Conservation (phyloP, 2,329 filamentous ascomycete species). For the Fusarium hostae region DNA sequence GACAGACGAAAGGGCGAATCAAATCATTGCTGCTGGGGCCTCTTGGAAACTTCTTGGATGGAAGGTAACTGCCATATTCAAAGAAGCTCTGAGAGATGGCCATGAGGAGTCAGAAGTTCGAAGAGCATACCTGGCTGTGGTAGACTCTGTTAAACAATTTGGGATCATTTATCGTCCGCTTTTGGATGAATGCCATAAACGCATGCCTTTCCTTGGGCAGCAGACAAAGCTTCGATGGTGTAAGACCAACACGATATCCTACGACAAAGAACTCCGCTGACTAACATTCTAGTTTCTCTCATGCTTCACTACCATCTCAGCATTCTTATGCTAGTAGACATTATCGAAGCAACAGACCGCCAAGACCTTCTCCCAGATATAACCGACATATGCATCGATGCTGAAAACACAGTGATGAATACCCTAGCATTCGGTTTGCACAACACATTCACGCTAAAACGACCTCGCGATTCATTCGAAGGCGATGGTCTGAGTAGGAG, state of each 20-base stretch:
- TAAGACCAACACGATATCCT: slow-evolving; percentile 12
- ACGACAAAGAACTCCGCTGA: not conserved
- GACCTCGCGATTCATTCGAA: not conserved
- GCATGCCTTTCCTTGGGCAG: slow-evolving; percentile 48
- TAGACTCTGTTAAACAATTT: slow-evolving; percentile 45
- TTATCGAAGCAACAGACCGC: slow-evolving; percentile 46
- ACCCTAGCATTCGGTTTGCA: slow-evolving; percentile 47
- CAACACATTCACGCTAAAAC: slow-evolving; percentile 39
- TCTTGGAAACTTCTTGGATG: slow-evolving; percentile 48
- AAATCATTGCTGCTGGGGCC: slow-evolving; percentile 45
- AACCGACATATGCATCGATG: slow-evolving; percentile 40
- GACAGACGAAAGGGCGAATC: slow-evolving; percentile 48
- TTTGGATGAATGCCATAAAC: slow-evolving; percentile 46
- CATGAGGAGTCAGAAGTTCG: slow-evolving; percentile 47
- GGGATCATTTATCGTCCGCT: slow-evolving; percentile 43
- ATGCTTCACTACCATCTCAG: slow-evolving; percentile 51
- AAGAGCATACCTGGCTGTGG: slow-evolving; percentile 41
- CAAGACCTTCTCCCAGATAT: slow-evolving; percentile 43
- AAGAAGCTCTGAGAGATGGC: slow-evolving; percentile 48
- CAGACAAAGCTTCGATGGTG: slow-evolving; percentile 49
- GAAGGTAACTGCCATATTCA: slow-evolving; percentile 49
- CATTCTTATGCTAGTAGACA: slow-evolving; percentile 47
- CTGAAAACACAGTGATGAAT: slow-evolving; percentile 49
- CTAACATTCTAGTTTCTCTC: slow-evolving; percentile 39
- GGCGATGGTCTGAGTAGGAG: not conserved